Evolutionary conservation across 2,329 filamentous ascomycete genomes (phyloP).

Genomic region (Colletotrichum eleusines): DNA sequence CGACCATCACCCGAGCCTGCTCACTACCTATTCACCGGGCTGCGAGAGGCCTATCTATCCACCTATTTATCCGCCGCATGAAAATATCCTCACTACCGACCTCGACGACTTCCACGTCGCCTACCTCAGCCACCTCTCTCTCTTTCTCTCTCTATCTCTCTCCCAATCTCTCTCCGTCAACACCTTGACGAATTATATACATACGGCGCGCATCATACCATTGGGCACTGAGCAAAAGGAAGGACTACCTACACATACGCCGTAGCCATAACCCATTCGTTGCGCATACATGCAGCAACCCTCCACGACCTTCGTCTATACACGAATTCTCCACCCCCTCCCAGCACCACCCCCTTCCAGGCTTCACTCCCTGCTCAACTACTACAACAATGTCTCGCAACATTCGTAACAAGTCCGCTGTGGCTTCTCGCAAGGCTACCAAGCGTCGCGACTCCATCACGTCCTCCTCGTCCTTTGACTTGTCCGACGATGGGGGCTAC

Average conservation of each 20-base stretch:
- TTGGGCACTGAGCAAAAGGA: neutral
- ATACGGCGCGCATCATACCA: neutral
- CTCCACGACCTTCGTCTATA: slow-evolving; percentile 23
- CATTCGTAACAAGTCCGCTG: slow-evolving; percentile 61
- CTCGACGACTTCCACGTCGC: slow-evolving; percentile 16
- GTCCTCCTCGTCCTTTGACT: slow-evolving; percentile 67
- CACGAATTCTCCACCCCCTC: slow-evolving; percentile 1
- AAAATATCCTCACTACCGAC: slow-evolving; percentile 18
- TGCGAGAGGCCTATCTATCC: slow-evolving; percentile 32
- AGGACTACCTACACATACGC: neutral
- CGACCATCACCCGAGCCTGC: slow-evolving; percentile 26
- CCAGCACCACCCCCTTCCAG: slow-evolving; percentile 41
- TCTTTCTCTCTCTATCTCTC: neutral
- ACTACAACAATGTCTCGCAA: slow-evolving; percentile 64
- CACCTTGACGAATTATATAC: neutral
- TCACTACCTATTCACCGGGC: slow-evolving; percentile 34
- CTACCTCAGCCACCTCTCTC: neutral
- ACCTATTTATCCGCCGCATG: slow-evolving; percentile 23
- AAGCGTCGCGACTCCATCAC: slow-evolving; percentile 64
- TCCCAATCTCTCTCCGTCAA: neutral
- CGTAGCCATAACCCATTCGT: neutral
- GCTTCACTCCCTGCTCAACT: slow-evolving; percentile 34
- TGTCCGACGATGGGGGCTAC: slow-evolving; percentile 78
- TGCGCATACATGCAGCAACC: slow-evolving; percentile 7
- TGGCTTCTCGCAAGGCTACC: slow-evolving; percentile 57